Evolutionary conservation across 768 basidiomycete genomes (phyloP).

Genomic region (Tubosaeta sp.): DNA sequence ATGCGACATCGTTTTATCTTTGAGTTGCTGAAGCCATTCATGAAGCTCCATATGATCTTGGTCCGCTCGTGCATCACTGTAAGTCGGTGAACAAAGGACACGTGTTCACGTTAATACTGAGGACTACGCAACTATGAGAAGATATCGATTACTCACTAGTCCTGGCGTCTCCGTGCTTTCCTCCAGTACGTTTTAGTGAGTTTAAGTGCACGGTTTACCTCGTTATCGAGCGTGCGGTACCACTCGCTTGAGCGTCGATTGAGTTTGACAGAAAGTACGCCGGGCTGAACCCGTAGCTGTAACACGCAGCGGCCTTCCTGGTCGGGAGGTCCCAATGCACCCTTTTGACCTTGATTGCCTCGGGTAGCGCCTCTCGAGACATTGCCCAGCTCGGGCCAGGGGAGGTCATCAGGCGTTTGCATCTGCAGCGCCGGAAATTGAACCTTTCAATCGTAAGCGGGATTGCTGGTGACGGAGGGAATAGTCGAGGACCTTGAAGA

Average conservation of each 20-base stretch:
- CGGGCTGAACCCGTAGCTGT: conserved; percentile 81
- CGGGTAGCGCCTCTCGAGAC: conserved; percentile 80
- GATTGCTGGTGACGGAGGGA: conserved; percentile 9
- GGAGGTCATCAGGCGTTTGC: conserved; percentile 64
- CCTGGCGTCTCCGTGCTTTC: conserved; percentile 75
- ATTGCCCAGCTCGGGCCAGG: conserved; percentile 83
- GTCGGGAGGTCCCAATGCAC: conserved; percentile 67
- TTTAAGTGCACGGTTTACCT: conserved; percentile 78
- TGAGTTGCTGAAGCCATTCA: conserved; percentile 83
- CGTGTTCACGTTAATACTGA: conserved; percentile 6
- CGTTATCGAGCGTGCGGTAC: conserved; percentile 73
- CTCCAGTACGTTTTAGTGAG: conserved; percentile 85
- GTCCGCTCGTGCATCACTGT: conserved; percentile 67
- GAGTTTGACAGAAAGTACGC: conserved; percentile 69
- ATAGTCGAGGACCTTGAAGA: conserved; percentile 13
- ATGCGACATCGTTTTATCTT: conserved; percentile 87
- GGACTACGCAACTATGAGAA: not conserved
- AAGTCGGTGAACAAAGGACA: not conserved
- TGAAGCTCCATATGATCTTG: conserved; percentile 88
- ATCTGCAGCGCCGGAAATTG: conserved; percentile 22
- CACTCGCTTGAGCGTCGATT: conserved; percentile 78
- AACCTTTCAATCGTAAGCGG: conserved; percentile 4
- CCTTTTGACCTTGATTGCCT: conserved; percentile 85
- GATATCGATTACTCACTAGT: conserved; percentile 38
- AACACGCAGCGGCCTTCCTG: conserved; percentile 69